Conservation (phyloP, 2,329 filamentous ascomycete species). For the Claviceps humidiphila region DNA sequence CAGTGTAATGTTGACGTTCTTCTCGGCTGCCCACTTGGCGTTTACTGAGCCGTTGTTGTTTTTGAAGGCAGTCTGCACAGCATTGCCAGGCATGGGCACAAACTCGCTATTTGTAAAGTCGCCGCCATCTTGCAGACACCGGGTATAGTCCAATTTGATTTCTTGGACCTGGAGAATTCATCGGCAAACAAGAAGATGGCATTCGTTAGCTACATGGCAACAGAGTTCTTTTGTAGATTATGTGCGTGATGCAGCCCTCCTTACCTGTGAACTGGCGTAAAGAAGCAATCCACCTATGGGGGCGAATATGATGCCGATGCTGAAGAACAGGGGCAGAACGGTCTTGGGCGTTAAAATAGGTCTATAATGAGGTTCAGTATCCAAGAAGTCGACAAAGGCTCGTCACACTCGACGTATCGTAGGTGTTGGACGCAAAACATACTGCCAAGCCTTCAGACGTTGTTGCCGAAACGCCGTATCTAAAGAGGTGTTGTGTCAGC, state of each 20-base stretch:
- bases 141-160: constrained; percentile 78
- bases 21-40: constrained; percentile 30
- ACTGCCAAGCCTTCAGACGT: constrained; percentile 97
- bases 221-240: not conserved
- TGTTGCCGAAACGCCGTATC: constrained; percentile 97
- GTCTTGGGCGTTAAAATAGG: constrained; percentile 94
- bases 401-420: not conserved
- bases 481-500: constrained; percentile 23
- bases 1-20: constrained; percentile 27
- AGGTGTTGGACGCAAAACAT: constrained; percentile 27
- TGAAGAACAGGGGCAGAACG: constrained; percentile 81
- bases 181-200: not conserved
- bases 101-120: constrained; percentile 21
- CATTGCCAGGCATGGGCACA: constrained; percentile 37
- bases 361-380: constrained; percentile 29
- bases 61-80: constrained; percentile 62
- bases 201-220: not conserved
- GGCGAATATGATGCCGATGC: constrained; percentile 81
- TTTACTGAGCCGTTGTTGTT: constrained; percentile 27
- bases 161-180: constrained; percentile 59
- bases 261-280: constrained; percentile 70
- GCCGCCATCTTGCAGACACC: constrained; percentile 51
- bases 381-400: constrained; percentile 21
- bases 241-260: constrained; percentile 9
- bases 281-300: constrained; percentile 80